These are phyloP conservation scores for Debaryomyces psychrophilus DNA, from an alignment of 1,139 yeast species.

Conservation along the genomic window DNA sequence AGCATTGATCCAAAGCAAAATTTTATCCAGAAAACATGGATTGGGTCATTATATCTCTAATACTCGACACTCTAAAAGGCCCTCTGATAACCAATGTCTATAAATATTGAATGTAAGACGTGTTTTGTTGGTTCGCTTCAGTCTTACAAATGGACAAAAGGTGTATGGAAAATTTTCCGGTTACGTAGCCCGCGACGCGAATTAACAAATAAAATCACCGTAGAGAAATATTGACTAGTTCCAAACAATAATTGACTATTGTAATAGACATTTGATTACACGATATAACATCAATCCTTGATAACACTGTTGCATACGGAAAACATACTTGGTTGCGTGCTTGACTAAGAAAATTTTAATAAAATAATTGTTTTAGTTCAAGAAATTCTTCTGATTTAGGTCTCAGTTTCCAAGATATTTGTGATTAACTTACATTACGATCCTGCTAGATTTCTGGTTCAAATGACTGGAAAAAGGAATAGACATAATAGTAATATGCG, in stretches of 20 bases:
- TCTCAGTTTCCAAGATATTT: conserved; percentile 7
- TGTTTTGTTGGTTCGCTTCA: not conserved
- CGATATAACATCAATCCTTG: not conserved
- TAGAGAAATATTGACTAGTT: not conserved
- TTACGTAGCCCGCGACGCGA: conserved; percentile 6
- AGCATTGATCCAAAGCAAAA: not conserved
- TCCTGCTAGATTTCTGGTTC: conserved; percentile 12
- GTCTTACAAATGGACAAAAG: not conserved
- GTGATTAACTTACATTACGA: conserved; percentile 7
- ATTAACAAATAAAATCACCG: conserved; percentile 2
- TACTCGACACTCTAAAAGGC: not conserved
- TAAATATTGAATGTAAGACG: not conserved
- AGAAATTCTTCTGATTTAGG: not conserved
- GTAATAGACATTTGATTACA: not conserved
- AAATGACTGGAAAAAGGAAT: conserved; percentile 9
- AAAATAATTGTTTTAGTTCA: not conserved
- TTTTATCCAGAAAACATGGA: not conserved
- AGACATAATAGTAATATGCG: conserved; percentile 18
- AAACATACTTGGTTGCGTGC: conserved; percentile 2
- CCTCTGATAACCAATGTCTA: not conserved
- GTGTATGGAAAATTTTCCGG: conserved; percentile 7
- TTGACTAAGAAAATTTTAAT: not conserved
- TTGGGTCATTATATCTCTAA: not conserved
- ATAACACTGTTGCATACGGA: not conserved
- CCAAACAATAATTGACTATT: not conserved